Evolutionary conservation across 225 moss, liverwort and hornwort species (phyloP).

Genomic region (Lunularia cruciata): DNA sequence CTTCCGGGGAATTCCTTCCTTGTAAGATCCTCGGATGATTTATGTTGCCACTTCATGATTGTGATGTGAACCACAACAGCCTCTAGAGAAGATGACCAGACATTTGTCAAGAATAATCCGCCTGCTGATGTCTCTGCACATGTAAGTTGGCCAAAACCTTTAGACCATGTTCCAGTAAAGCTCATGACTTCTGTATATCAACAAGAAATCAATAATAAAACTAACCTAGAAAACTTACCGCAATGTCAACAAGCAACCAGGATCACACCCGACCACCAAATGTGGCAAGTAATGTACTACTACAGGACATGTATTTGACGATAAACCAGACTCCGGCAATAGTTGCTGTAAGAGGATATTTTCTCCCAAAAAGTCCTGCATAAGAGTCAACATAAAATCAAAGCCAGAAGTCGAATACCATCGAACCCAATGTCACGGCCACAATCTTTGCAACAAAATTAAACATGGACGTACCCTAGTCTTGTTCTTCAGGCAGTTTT

Average conservation of each 20-base stretch:
- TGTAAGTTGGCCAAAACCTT: neutral
- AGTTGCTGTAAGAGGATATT: constrained; percentile 21
- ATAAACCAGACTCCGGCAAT: constrained; percentile 22
- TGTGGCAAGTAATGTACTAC: constrained; percentile 32
- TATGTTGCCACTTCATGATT: constrained; percentile 9
- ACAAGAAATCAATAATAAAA: no score
- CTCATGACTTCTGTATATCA: no score
- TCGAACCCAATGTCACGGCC: neutral
- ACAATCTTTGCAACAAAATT: neutral
- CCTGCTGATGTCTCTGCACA: constrained; percentile 33
- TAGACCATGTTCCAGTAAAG: no score
- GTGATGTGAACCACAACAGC: constrained; percentile 21
- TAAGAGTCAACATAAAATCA: neutral
- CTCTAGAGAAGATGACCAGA: constrained; percentile 23
- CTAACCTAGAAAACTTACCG: constrained; percentile 25
- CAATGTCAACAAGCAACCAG: constrained; percentile 36
- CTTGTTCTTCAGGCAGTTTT: neutral
- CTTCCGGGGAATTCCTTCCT: neutral
- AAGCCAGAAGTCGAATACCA: neutral
- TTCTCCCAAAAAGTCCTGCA: constrained; percentile 28
- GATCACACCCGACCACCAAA: constrained; percentile 36
- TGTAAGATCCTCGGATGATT: neutral
- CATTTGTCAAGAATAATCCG: constrained; percentile 30
- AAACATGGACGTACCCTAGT: neutral
- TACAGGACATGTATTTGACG: constrained; percentile 33